A percentile compares a stretch with the other conserved stretches of the same genome.
Conservation (phyloP, 768 basidiomycete species). For the Podaxis mareebaensis region DNA sequence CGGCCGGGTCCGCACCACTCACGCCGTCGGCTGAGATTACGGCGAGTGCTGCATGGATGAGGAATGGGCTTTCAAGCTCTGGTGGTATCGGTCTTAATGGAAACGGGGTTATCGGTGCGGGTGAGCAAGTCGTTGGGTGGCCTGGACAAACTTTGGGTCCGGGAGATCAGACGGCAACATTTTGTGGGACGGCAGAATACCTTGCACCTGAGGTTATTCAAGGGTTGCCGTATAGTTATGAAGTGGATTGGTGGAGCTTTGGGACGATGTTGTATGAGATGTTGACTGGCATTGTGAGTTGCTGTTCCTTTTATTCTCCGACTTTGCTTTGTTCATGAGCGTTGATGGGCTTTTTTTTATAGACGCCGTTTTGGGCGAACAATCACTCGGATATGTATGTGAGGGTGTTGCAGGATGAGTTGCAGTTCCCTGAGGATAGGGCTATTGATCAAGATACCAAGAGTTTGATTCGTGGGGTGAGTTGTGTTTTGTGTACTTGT, state of each 20-base stretch:
- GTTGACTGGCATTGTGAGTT: constrained; percentile 89
- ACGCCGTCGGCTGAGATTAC: constrained; percentile 60
- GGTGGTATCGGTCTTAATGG: background rate
- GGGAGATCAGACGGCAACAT: constrained; percentile 77
- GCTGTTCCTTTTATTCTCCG: constrained; percentile 17
- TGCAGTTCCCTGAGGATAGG: constrained; percentile 86
- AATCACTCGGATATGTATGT: constrained; percentile 97
- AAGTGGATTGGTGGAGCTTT: constrained; percentile 98
- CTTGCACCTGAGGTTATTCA: constrained; percentile 97
- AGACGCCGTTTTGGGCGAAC: constrained; percentile 93
- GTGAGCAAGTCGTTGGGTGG: constrained; percentile 57
- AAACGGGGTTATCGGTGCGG: background rate
- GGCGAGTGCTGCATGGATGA: constrained; percentile 73
- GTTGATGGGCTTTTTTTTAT: constrained; percentile 17
- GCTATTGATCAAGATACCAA: constrained; percentile 95
- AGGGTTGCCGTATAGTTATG: constrained; percentile 86
- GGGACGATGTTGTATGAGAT: constrained; percentile 98
- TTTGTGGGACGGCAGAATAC: constrained; percentile 97
- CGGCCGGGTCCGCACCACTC: constrained; percentile 49
- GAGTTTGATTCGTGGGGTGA: constrained; percentile 90
- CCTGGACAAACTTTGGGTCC: constrained; percentile 48
- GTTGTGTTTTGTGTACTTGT: constrained; percentile 29
- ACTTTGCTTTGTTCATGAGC: background rate
- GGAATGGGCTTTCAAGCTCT: constrained; percentile 30
- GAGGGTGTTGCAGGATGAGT: constrained; percentile 85